Percentiles rank a stretch among this genome's conserved stretches.
Conservation (phyloP, 2,329 filamentous ascomycete species). For the Dactylellina drechsleri region DNA sequence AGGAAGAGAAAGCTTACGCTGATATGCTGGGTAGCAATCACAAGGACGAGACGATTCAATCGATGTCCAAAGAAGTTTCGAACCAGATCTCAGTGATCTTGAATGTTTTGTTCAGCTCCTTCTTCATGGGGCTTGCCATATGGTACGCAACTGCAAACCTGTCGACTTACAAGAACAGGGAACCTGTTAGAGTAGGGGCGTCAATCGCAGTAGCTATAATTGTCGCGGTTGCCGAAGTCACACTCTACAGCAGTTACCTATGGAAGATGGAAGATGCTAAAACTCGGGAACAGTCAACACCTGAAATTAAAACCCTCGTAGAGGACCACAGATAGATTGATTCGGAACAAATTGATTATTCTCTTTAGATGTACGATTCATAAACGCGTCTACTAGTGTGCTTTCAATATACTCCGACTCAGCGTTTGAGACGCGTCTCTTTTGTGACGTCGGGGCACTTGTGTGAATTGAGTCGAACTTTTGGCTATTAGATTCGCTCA, state of each 20-base stretch:
- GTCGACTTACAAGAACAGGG: constrained; percentile 26
- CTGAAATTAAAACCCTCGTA: constrained; percentile 29
- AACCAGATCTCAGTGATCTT: constrained; percentile 48
- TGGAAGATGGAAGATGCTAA: constrained; percentile 47
- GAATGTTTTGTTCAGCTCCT: constrained; percentile 42
- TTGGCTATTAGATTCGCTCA: constrained; percentile 19
- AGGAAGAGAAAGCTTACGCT: constrained; percentile 40
- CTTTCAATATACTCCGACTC: too few relatives aligned
- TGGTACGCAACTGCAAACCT: constrained; percentile 52
- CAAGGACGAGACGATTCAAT: constrained; percentile 16
- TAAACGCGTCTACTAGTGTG: too few relatives aligned
- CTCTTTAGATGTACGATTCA: neutral
- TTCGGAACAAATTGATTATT: neutral
- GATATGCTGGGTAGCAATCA: constrained; percentile 26
- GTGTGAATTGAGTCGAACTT: too few relatives aligned
- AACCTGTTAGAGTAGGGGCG: constrained; percentile 31
- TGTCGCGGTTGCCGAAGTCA: constrained; percentile 43
- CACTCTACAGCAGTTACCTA: constrained; percentile 38
- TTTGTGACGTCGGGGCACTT: too few relatives aligned
- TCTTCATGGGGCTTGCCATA: constrained; percentile 43
- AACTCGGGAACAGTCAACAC: constrained; percentile 15
- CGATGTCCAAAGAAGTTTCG: constrained; percentile 40
- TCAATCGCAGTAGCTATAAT: constrained; percentile 37
- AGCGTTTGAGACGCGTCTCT: too few relatives aligned
- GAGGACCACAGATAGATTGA: neutral